A percentile compares a stretch with the other conserved stretches of the same genome.
These are phyloP conservation scores for Coniochaeta ligniaria DNA, from an alignment of 2,329 filamentous ascomycete genomes.

Conservation along the genomic window DNA sequence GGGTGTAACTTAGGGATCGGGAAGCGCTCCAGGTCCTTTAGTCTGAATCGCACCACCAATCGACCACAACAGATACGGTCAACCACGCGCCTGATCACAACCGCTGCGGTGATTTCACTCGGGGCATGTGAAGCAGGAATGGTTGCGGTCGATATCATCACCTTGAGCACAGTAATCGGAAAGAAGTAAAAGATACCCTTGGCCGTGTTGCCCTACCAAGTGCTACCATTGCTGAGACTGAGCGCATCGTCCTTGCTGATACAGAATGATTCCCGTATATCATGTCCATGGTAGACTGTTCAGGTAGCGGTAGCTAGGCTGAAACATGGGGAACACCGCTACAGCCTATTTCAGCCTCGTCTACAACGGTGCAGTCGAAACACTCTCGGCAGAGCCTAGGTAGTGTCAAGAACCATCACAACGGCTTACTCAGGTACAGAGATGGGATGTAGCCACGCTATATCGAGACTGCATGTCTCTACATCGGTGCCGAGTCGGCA, in stretches of 20 bases:
- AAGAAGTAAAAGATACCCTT: neutral
- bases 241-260: neutral
- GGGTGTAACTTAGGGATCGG: constrained; percentile 25
- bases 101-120: neutral
- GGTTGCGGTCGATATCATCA: neutral
- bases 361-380: too few relatives aligned
- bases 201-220: neutral
- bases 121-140: neutral
- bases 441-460: neutral
- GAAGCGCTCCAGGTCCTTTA: constrained; percentile 26
- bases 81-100: neutral
- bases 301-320: too few relatives aligned
- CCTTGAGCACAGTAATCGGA: neutral
- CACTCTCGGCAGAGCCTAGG: too few relatives aligned
- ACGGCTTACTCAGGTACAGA: too few relatives aligned
- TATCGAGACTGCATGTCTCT: neutral
- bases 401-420: too few relatives aligned
- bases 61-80: constrained; percentile 6
- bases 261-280: too few relatives aligned
- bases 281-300: neutral
- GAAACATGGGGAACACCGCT: too few relatives aligned
- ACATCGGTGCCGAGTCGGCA: neutral
- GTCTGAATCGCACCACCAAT: constrained; percentile 23
- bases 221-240: neutral
- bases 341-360: too few relatives aligned